Percentiles rank a stretch among this genome's conserved stretches.
Conservation (phyloP, 805 yeast genomes). For the Wickerhamiella hasegawae region DNA sequence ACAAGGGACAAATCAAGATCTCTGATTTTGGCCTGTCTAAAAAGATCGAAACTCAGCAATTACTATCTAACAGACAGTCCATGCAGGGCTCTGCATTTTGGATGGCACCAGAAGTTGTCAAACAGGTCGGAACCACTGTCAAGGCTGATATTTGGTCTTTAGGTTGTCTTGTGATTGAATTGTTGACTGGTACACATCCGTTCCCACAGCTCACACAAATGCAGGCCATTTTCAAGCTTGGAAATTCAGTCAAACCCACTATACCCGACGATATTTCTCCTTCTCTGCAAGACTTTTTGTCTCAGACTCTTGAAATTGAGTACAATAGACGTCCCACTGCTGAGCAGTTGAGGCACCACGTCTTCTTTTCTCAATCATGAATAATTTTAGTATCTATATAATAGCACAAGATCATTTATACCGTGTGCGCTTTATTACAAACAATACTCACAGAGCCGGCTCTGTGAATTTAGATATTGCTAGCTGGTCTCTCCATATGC, state of each 20-base stretch:
- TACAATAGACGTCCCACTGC: conserved; percentile 63
- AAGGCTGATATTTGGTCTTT: conserved; percentile 97
- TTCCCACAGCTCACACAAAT: conserved; percentile 88
- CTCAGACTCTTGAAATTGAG: conserved; percentile 57
- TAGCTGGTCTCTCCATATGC: no score
- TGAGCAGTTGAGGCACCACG: conserved; percentile 44
- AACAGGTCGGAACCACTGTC: conserved; percentile 67
- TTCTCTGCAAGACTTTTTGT: conserved; percentile 51
- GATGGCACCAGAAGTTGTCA: conserved; percentile 99
- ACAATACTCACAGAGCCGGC: no score
- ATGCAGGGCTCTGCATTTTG: conserved; percentile 91
- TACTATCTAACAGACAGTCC: conserved; percentile 43
- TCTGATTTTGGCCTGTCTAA: conserved; percentile 78
- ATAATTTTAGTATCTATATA: no score
- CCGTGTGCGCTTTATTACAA: no score
- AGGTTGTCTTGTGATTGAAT: conserved; percentile 85
- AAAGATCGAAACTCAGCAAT: conserved; percentile 41
- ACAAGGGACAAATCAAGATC: conserved; percentile 66
- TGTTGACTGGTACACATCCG: conserved; percentile 94
- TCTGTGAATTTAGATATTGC: no score
- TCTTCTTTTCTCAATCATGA: conserved; percentile 24
- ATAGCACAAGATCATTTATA: no score
- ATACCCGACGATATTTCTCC: conserved; percentile 51
- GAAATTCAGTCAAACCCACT: conserved; percentile 62
- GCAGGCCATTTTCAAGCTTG: conserved; percentile 94